Percentiles rank a stretch among this genome's conserved stretches.
Conservation (phyloP, 495 filamentous ascomycete species). For the Tuber borchii region DNA sequence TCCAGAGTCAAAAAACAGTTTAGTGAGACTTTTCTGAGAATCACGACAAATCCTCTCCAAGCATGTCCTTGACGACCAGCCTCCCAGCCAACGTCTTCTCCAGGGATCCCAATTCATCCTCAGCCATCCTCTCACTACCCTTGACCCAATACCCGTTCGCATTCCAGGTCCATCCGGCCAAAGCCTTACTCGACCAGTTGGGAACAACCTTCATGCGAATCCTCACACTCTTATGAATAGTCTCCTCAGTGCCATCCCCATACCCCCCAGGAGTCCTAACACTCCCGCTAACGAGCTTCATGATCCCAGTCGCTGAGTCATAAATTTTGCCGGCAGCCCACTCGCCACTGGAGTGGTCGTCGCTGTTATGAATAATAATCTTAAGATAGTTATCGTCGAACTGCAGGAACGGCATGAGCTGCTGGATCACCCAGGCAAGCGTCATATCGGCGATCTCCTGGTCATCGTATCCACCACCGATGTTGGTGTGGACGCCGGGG, state of each 20-base stretch:
- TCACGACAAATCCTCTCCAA: conserved; percentile 24
- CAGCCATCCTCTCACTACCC: conserved; percentile 20
- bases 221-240: conserved; percentile 32
- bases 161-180: conserved; percentile 31
- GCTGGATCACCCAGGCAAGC: conserved; percentile 54
- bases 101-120: conserved; percentile 29
- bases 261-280: conserved; percentile 28
- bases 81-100: conserved; percentile 36
- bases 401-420: conserved; percentile 35
- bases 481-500: conserved; percentile 59
- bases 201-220: conserved; percentile 19
- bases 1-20: background rate
- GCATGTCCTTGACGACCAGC: conserved; percentile 31
- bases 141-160: conserved; percentile 23
- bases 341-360: conserved; percentile 24
- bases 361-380: conserved; percentile 30
- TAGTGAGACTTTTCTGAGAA: background rate
- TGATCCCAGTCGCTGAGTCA: conserved; percentile 33
- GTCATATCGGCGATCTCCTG: conserved; percentile 61
- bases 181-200: conserved; percentile 26
- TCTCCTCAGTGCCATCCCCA: conserved; percentile 24
- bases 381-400: conserved; percentile 42
- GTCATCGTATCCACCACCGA: conserved; percentile 58
- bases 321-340: conserved; percentile 37
- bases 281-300: conserved; percentile 27